A percentile compares a stretch with the other conserved stretches of the same genome.
Conservation (phyloP, 2,329 filamentous ascomycete species). For the Botryotinia convoluta region DNA sequence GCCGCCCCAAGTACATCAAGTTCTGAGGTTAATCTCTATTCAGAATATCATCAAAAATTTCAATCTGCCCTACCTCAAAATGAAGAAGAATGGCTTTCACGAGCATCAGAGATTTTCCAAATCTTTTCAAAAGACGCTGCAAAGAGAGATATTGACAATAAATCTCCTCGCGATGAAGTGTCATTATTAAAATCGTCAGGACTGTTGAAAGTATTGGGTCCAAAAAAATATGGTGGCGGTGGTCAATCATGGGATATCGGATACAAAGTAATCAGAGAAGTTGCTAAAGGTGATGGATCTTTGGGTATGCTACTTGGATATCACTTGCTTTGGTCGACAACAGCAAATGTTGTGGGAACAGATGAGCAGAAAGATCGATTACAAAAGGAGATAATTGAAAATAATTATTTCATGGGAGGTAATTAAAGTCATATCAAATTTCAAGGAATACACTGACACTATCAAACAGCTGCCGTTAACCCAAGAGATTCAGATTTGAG, state of each 20-base stretch:
- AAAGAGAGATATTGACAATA: conserved; percentile 49
- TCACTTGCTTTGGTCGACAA: conserved; percentile 62
- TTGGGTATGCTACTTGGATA: conserved; percentile 66
- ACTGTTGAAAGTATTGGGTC: conserved; percentile 50
- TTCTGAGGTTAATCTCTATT: not conserved
- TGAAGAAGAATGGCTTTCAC: conserved; percentile 13
- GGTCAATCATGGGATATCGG: conserved; percentile 53
- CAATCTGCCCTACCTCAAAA: conserved; percentile 5
- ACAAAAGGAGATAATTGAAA: conserved; percentile 56
- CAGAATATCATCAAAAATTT: conserved; percentile 1
- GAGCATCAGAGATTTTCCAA: not conserved
- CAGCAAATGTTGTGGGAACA: conserved; percentile 58
- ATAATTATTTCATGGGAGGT: conserved; percentile 65
- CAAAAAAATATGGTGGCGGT: conserved; percentile 51
- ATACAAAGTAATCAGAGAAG: conserved; percentile 58
- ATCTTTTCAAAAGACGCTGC: conserved; percentile 18
- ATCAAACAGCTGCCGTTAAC: conserved; percentile 54
- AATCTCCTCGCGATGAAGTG: conserved; percentile 51
- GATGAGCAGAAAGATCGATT: conserved; percentile 56
- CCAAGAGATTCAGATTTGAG: conserved; percentile 60
- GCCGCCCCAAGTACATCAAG: not conserved
- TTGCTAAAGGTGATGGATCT: conserved; percentile 63
- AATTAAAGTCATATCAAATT: conserved; percentile 13
- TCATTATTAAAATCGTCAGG: conserved; percentile 51
- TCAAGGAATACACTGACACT: not conserved